phyloP scores from a whole-genome alignment of 1,284 basidiomycete genomes.

The Coniferiporia weirii region DNA sequence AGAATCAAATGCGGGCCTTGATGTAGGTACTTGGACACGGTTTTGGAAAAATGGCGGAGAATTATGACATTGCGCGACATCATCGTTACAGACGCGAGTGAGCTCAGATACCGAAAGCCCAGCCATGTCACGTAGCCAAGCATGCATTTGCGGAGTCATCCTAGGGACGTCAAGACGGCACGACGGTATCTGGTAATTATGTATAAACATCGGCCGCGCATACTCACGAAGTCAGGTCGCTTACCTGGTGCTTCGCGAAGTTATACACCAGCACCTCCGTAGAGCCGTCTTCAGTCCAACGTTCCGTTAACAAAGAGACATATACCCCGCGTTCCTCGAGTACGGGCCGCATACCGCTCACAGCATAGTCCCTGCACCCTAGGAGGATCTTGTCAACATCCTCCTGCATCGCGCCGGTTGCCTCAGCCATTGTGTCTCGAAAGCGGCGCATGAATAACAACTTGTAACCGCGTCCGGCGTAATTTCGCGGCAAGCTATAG shows the following conservation, averaged over 20 bases:
- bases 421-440: constrained; percentile 10
- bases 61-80: constrained; percentile 4
- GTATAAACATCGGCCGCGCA: no score
- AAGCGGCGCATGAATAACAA: constrained; percentile 13
- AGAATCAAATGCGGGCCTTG: neutral
- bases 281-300: constrained; percentile 1
- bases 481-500: neutral
- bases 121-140: constrained; percentile 14
- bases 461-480: constrained; percentile 2
- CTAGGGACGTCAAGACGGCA: constrained; percentile 3
- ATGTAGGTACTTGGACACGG: neutral
- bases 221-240: no score
- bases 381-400: constrained; percentile 11
- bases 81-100: constrained; percentile 13
- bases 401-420: constrained; percentile 3
- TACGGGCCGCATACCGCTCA: neutral
- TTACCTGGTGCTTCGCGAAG: constrained; percentile 18
- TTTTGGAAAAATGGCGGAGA: neutral
- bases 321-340: constrained; percentile 11
- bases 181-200: constrained; percentile 13
- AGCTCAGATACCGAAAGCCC: constrained; percentile 12
- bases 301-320: constrained; percentile 15
- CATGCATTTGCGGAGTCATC: constrained; percentile 8
- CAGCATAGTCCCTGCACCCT: constrained; percentile 5
- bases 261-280: constrained; percentile 18